phyloP scores from a whole-genome alignment of 495 filamentous ascomycete genomes.

The Aspergillus sclerotiicarbonarius region DNA sequence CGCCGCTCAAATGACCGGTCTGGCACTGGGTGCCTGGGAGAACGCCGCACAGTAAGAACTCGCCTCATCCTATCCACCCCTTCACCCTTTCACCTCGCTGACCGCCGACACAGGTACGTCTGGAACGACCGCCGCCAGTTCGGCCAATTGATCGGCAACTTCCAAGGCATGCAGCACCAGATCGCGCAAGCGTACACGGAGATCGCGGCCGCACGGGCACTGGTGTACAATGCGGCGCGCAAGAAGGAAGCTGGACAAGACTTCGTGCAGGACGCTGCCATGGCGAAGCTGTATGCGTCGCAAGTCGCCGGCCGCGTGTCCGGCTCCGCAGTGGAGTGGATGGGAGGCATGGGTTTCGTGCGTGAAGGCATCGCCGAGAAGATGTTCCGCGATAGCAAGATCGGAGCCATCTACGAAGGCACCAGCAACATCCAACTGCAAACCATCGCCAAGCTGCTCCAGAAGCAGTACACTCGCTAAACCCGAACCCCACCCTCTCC shows the following conservation, averaged over 20 bases:
- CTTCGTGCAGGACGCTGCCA: conserved; percentile 93
- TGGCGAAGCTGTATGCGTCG: conserved; percentile 94
- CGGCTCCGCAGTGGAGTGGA: conserved; percentile 91
- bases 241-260: conserved; percentile 98
- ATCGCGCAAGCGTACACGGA: conserved; percentile 94
- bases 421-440: conserved; percentile 83
- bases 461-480: conserved; percentile 53
- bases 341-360: conserved; percentile 98
- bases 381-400: conserved; percentile 97
- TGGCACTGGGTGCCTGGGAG: conserved; percentile 93
- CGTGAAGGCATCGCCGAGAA: conserved; percentile 97
- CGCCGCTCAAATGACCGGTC: conserved; percentile 97
- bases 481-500: too few relatives aligned
- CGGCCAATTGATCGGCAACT: conserved; percentile 85
- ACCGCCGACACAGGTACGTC: conserved; percentile 56
- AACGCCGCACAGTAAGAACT: conserved; percentile 78
- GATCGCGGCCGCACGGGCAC: conserved; percentile 82
- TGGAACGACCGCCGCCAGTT: conserved; percentile 99
- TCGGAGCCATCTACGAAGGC: conserved; percentile 97
- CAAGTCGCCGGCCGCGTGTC: conserved; percentile 90
- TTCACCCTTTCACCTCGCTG: neutral
- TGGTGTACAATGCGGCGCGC: conserved; percentile 94
- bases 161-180: conserved; percentile 99
- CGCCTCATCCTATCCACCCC: neutral
- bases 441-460: conserved; percentile 90